Base-by-base conservation (phyloP, 345 rosid species). In the Populus davidiana region DNA sequence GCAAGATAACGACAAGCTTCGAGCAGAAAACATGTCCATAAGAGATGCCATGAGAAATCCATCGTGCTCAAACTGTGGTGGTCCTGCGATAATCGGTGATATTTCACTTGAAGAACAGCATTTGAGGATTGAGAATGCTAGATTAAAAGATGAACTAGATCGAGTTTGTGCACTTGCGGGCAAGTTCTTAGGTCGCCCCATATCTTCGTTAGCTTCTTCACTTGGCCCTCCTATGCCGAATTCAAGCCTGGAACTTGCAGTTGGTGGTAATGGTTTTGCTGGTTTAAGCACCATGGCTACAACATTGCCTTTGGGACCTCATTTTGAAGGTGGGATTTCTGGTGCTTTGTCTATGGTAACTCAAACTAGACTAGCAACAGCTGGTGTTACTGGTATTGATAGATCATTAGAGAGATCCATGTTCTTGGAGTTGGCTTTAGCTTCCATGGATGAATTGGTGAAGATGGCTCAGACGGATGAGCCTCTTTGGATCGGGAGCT, bases 11-110 rank as follows among this genome's bases (percentile, higher is more conserved):
- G 97, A 96, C 73, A 96, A 91, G 89, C 94, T 96, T 29, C 83
- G 96, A 44, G 91, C 92, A 0, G 98, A 96, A 66, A 96, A 95
- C 83, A 86, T 90, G 92, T 83, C 99, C 63, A 92, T 93, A n/a
- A 85, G 97, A 21, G 97, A 94, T 63, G 96, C 97, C 1, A 90
- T 96, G 98, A 85, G 95, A 73, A 94, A 88, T 80, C 97, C 98
- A 56, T 90, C 91, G 65, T 96, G 99, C 77, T 84, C 85, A 59
- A 92, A 88, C 86, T 96, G 99, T 49, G 98, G 99, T 4, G 94
- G 94, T 80, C 94, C 97, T 8, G 96, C 98, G 2, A 85, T 94
- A 1, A 85, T 89, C 8, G 97, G 92, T 1, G 97, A 96, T 25
- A 83, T 92, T 21, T 92, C 99, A 16, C 80, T 92, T 1, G 97